Conservation (phyloP, 257 asterid species). For the Primulina huaijiensis region DNA sequence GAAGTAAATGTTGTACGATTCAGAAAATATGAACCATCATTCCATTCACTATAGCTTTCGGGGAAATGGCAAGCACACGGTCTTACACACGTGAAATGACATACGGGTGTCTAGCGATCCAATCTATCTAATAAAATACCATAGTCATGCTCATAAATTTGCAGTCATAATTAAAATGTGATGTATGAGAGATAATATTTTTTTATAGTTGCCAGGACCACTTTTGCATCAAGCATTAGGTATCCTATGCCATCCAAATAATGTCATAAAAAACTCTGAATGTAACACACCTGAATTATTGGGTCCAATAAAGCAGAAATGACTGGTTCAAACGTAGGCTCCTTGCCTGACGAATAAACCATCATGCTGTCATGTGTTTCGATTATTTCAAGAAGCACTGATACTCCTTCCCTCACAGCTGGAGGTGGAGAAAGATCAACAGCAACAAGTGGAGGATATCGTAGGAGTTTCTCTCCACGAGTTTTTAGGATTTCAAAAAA, state of each 20-base stretch:
- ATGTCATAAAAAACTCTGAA: constrained; percentile 17
- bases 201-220: neutral
- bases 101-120: neutral
- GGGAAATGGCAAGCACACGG: no score
- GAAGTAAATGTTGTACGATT: no score
- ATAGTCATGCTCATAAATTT: neutral
- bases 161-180: neutral
- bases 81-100: no score
- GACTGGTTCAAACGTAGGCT: constrained; percentile 79
- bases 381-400: constrained; percentile 82
- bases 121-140: neutral
- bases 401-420: constrained; percentile 86
- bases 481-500: constrained; percentile 80
- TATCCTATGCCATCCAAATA: neutral
- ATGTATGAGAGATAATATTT: neutral
- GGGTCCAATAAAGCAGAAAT: constrained; percentile 96
- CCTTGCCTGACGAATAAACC: constrained; percentile 71
- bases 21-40: neutral
- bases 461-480: constrained; percentile 90
- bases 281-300: constrained; percentile 69
- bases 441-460: constrained; percentile 93
- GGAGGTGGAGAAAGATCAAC: constrained; percentile 94
- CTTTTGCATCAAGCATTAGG: neutral
- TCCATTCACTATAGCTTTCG: neutral
- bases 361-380: constrained; percentile 84